Evolutionary conservation across 805 yeast species (phyloP), one percentile per base, ranked within the genome.

Genomic region (Yarrowia sp.): DNA sequence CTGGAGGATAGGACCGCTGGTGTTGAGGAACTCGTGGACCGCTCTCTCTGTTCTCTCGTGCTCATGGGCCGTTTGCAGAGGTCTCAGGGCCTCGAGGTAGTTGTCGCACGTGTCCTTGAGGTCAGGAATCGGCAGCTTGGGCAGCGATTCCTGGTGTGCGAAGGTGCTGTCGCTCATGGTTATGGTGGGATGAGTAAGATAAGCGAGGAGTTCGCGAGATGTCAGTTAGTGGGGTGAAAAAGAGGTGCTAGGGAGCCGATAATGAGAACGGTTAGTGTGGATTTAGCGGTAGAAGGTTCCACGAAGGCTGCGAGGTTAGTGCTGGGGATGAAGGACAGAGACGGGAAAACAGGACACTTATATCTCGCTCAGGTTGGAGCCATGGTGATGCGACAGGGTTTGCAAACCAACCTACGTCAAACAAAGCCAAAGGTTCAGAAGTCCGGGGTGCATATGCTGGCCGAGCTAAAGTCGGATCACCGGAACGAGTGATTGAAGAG

Each of bases 81-180:
- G 97, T 75, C 85, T 85, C 48, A 92, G 81, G 10, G 86, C 89
- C 22, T 83, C 83, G 68, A 92, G 79, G 75, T 91, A 92, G 72
- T 83, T 82, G 19, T 80, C 74, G 73, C 95, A 85, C 0, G 97
- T 89, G 65, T 86, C 87, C 42, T 82, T 78, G 69, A 92, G 81
- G 38, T 86, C 85, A 1, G 97, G 97, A 52, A 92, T 90, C 8
- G 98, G 98, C 41, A 92, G 82, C 76, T 87, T 89, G 69, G 83
- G 76, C 48, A 90, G 80, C 67, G 81, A 77, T 56, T 82, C 83
- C 77, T 90, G 97, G 76, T 80, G 80, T 63, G 85, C 84, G 75
- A 83, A 90, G 1, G 95, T 87, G 35, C 50, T 46, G 15, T 19
- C 50, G 32, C 40, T 55, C 53, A 58, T 68, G 38, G 35, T 41